Evolutionary conservation across 192 early-diverging fungal species (phyloP), one percentile per base, ranked within the genome.

Genomic region (Coemansia sp.): DNA sequence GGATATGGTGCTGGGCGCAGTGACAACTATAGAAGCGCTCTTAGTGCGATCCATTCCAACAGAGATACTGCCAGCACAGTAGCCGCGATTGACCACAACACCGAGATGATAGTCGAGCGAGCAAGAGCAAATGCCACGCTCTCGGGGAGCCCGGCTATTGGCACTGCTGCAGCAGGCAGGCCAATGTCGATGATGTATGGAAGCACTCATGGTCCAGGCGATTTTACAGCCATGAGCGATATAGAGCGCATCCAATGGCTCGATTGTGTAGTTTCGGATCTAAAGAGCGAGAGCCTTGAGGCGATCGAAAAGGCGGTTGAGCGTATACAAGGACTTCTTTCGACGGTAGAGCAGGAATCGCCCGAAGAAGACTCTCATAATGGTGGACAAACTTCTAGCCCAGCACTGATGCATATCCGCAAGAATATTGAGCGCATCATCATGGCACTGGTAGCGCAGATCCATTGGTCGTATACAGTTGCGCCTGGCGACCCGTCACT

Each of bases 231-330:
- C 4, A 64, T 70, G 64, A 67, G 71, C 67, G 70, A 75, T 9
- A 18, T 56, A 0, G 77, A 74, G 60, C 72, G 74, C 66, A 62
- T 71, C 13, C 73, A 75, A 59, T 81, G 66, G 69, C 64, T 81
- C 26, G 58, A 65, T 20, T 61, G 71, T 15, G 64, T 72, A 3
- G 51, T 82, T 18, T 58, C 71, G 7, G 80, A 74, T 15, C 57
- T 82, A 25, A 64, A 65, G 40, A 62, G 80, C 68, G 67, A 70
- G 28, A 75, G 77, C 62, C 28, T 70, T 21, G 60, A 60, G 31
- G 61, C 70, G 21, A 48, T 71, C 13, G 80, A 74, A 33, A 37
- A 55, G 45, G 80, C 75, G 9, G 52, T 82, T 20, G 80, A 82
- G 53, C 67, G 68, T 40, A 23, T 82, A 18, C 56, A 66, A 9